Evolutionary conservation across 495 filamentous ascomycete genomes (phyloP).

Genomic region (Eremomyces bilateralis): DNA sequence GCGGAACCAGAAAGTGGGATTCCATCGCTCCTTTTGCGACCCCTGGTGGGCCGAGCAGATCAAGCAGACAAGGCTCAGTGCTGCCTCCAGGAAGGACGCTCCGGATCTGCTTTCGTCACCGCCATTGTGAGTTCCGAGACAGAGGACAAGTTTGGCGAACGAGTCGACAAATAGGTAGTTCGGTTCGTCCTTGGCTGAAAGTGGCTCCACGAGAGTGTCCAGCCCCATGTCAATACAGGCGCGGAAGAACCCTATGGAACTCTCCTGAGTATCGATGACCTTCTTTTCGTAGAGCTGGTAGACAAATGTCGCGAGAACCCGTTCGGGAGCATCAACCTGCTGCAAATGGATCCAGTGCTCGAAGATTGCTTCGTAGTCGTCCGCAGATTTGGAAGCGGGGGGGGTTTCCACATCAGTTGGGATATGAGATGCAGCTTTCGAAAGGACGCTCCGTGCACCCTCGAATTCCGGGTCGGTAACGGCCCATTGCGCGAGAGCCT

Average conservation of each 20-base stretch:
- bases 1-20: too few relatives aligned
- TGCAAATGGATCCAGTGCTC: slow-evolving; percentile 81
- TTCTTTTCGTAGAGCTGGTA: slow-evolving; percentile 57
- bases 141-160: slow-evolving; percentile 76
- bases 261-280: slow-evolving; percentile 47
- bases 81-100: too few relatives aligned
- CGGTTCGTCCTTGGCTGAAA: too few relatives aligned
- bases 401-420: slow-evolving; percentile 10
- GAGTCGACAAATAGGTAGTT: slow-evolving; percentile 66
- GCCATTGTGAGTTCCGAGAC: too few relatives aligned
- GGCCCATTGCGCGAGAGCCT: slow-evolving; percentile 67
- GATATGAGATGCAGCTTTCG: slow-evolving; percentile 32
- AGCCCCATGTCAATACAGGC: slow-evolving; percentile 65
- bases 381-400: slow-evolving; percentile 27
- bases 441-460: slow-evolving; percentile 42
- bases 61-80: too few relatives aligned
- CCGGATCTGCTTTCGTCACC: too few relatives aligned
- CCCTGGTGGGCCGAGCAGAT: too few relatives aligned
- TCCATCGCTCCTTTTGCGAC: too few relatives aligned
- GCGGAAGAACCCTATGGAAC: slow-evolving; percentile 56
- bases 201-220: too few relatives aligned
- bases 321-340: slow-evolving; percentile 46
- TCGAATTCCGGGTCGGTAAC: slow-evolving; percentile 44
- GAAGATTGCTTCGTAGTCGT: slow-evolving; percentile 86
- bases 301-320: slow-evolving; percentile 53